These are phyloP conservation scores for Erodium maritimum DNA, from an alignment of 345 rosid species.

Conservation along the genomic window DNA sequence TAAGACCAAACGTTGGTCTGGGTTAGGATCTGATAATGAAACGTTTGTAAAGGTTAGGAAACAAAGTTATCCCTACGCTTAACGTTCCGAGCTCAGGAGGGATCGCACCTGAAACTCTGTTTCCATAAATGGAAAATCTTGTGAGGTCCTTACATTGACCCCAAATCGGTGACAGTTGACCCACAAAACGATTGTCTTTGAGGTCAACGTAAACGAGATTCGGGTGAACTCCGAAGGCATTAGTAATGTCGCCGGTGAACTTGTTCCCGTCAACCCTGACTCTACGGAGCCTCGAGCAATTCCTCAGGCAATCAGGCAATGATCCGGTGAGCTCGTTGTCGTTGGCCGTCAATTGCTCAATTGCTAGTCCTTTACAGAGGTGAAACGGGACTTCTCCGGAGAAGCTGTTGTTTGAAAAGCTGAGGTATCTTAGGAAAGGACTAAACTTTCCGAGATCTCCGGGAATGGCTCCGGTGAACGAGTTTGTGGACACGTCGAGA, in stretches of 20 bases:
- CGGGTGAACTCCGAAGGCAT: slow-evolving; percentile 10
- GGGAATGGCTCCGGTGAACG: background rate
- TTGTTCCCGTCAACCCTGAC: slow-evolving; percentile 5
- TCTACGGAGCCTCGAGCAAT: slow-evolving; percentile 10
- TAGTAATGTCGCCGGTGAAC: background rate
- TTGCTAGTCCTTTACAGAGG: slow-evolving; percentile 5
- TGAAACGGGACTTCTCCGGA: slow-evolving; percentile 9
- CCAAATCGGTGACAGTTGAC: background rate
- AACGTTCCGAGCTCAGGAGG: slow-evolving; percentile 7
- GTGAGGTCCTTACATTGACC: slow-evolving; percentile 2
- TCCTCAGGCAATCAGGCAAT: slow-evolving; percentile 9
- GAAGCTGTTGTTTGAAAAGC: slow-evolving; percentile 1
- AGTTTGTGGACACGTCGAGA: too few relatives aligned
- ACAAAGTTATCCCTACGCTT: too few relatives aligned
- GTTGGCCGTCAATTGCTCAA: background rate
- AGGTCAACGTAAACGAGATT: slow-evolving; percentile 6
- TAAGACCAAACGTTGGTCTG: too few relatives aligned
- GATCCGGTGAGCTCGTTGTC: slow-evolving; percentile 9
- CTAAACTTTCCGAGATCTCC: slow-evolving; percentile 3
- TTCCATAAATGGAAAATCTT: slow-evolving; percentile 3
- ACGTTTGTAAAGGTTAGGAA: too few relatives aligned
- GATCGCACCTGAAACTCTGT: slow-evolving; percentile 9
- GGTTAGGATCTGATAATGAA: too few relatives aligned
- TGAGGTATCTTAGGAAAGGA: background rate
- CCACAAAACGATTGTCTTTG: slow-evolving; percentile 5